These are phyloP conservation scores for Alectoria sarmentosa DNA, from an alignment of 495 filamentous ascomycete genomes.

Conservation along the genomic window DNA sequence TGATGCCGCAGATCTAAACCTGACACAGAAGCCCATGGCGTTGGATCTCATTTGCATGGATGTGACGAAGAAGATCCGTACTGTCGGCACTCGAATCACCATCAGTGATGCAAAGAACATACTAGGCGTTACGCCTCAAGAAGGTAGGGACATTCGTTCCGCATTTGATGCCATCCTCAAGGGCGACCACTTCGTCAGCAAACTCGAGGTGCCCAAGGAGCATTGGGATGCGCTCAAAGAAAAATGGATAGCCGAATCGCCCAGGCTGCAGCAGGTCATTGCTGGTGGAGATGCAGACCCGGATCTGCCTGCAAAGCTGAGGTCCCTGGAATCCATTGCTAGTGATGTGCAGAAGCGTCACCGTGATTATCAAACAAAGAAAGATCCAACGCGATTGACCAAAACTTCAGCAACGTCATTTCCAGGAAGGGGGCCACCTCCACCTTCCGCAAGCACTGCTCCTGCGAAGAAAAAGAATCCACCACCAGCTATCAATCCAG, in stretches of 20 bases:
- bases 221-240: constrained; percentile 65
- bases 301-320: constrained; percentile 48
- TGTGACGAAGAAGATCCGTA: constrained; percentile 73
- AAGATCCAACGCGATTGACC: constrained; percentile 38
- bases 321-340: constrained; percentile 61
- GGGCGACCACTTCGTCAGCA: constrained; percentile 64
- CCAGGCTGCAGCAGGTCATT: constrained; percentile 50
- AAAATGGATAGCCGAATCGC: constrained; percentile 56
- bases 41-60: constrained; percentile 76
- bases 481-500: constrained; percentile 1
- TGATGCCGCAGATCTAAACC: constrained; percentile 40
- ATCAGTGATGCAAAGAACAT: constrained; percentile 67
- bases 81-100: constrained; percentile 52
- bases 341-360: constrained; percentile 70
- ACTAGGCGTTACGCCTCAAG: constrained; percentile 63
- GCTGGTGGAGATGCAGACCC: constrained; percentile 43
- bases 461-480: neutral
- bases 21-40: constrained; percentile 52
- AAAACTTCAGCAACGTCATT: neutral
- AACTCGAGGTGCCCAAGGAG: constrained; percentile 61
- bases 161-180: constrained; percentile 62
- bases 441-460: neutral
- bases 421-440: neutral
- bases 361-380: constrained; percentile 57
- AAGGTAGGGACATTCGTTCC: constrained; percentile 57